These are phyloP conservation scores for Globisporangium viniferum DNA, from an alignment of 352 stramenopile genomes.

Conservation along the genomic window DNA sequence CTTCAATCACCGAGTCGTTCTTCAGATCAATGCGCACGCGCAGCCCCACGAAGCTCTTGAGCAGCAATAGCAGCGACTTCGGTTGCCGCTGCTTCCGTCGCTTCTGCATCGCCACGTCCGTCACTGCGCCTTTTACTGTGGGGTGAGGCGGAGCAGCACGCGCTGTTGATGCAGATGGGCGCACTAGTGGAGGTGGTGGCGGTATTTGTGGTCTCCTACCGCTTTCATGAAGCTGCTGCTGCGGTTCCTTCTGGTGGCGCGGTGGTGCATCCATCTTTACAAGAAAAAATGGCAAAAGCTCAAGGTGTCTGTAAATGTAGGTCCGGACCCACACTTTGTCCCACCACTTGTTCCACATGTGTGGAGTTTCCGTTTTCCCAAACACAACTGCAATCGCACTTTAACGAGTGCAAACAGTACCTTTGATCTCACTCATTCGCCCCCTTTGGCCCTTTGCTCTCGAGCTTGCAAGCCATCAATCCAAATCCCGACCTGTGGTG, in stretches of 20 bases:
- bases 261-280: conserved; percentile 8
- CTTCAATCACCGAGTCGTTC: conserved; percentile 77
- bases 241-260: neutral
- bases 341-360: conserved; percentile 3
- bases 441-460: neutral
- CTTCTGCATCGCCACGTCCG: conserved; percentile 6
- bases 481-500: conserved; percentile 10
- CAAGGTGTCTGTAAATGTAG: neutral
- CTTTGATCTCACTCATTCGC: neutral
- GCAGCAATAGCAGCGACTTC: conserved; percentile 67
- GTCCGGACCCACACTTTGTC: conserved; percentile 3
- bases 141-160: neutral
- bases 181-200: neutral
- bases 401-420: neutral
- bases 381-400: conserved; percentile 6
- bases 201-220: neutral
- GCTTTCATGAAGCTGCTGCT: conserved; percentile 1
- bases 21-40: conserved; percentile 82
- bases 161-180: neutral
- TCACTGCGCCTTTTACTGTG: neutral
- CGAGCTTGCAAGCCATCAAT: conserved; percentile 15
- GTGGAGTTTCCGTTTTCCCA: neutral
- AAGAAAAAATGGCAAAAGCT: neutral
- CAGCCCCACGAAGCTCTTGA: conserved; percentile 83
- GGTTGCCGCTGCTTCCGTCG: conserved; percentile 23